phyloP scores from a whole-genome alignment of 306 rosid genomes.

The Sesbania bispinosa region DNA sequence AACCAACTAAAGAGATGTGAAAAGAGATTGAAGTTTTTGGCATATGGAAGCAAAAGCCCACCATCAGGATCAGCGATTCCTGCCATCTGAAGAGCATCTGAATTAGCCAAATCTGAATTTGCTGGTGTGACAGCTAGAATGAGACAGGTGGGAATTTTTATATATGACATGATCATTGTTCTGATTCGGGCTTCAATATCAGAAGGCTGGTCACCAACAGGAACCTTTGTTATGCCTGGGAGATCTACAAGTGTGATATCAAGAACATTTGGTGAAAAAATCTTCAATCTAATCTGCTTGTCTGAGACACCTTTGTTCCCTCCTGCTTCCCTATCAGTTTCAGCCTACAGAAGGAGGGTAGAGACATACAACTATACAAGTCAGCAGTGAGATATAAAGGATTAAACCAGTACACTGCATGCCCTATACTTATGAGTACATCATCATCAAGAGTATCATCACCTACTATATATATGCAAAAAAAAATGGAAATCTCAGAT shows the following conservation, averaged over 20 bases:
- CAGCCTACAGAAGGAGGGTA: slow-evolving; percentile 51
- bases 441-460: neutral
- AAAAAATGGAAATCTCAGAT: neutral
- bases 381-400: neutral
- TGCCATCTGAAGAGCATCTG: slow-evolving; percentile 99
- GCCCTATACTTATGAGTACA: neutral
- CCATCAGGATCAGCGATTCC: slow-evolving; percentile 99
- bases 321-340: slow-evolving; percentile 96
- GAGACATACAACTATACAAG: neutral
- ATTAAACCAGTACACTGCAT: neutral
- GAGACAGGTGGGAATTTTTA: slow-evolving; percentile 80
- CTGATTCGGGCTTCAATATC: slow-evolving; percentile 95
- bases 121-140: slow-evolving; percentile 98
- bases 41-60: slow-evolving; percentile 34
- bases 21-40: slow-evolving; percentile 14
- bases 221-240: slow-evolving; percentile 97
- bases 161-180: slow-evolving; percentile 97
- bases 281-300: slow-evolving; percentile 96
- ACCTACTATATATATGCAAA: slow-evolving; percentile 3
- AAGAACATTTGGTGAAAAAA: slow-evolving; percentile 94
- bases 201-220: slow-evolving; percentile 98
- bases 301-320: slow-evolving; percentile 97
- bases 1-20: neutral
- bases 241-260: slow-evolving; percentile 98
- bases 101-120: slow-evolving; percentile 96